Percentiles rank a stretch among this genome's conserved stretches.
phyloP scores from a whole-genome alignment of 2,329 filamentous ascomycete species.

The Colletotrichum tofieldiae region DNA sequence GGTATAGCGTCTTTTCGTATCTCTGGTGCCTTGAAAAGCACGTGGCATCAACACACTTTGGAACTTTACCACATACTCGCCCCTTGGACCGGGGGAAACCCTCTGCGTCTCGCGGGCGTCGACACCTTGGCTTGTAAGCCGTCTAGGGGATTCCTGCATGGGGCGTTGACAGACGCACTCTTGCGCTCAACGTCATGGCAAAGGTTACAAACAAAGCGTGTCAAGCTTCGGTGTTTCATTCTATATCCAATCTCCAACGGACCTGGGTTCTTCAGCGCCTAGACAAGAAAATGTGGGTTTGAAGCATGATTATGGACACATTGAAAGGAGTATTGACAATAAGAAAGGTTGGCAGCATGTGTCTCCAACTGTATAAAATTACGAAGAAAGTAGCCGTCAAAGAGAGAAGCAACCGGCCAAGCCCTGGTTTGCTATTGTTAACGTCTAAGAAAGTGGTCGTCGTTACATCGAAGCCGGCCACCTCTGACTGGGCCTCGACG shows the following conservation, averaged over 20 bases:
- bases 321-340: accelerated
- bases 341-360: too few relatives aligned
- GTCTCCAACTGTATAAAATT: too few relatives aligned
- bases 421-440: not conserved
- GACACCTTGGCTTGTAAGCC: not conserved
- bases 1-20: not conserved
- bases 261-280: not conserved
- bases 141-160: not conserved
- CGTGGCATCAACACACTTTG: not conserved
- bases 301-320: not conserved
- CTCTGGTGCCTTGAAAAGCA: not conserved
- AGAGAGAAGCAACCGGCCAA: not conserved
- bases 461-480: not conserved
- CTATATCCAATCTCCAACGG: not conserved
- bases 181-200: not conserved
- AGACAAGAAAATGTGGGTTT: not conserved
- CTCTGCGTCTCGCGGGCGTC: not conserved
- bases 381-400: not conserved
- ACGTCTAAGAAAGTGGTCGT: not conserved
- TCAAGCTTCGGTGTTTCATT: not conserved
- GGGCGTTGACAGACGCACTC: not conserved
- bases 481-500: not conserved
- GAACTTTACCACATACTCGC: not conserved
- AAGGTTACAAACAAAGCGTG: not conserved
- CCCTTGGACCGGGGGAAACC: not conserved